Base-by-base conservation (phyloP, 495 filamentous ascomycete genomes). In the Bacidia rubella region DNA sequence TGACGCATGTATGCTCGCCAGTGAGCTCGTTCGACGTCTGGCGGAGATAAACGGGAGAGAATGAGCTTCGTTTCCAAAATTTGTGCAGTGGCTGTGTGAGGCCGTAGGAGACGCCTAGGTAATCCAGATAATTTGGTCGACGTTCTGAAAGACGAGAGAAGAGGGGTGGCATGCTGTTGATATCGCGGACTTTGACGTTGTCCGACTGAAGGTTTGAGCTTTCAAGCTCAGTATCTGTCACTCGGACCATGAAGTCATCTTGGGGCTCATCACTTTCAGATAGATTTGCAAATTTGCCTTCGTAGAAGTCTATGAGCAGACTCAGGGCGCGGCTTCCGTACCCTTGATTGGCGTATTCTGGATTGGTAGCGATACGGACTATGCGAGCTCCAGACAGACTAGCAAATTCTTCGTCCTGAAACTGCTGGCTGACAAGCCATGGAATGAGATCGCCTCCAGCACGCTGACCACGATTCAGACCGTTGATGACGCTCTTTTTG, bases 401-500 rank as follows among this genome's bases (percentile, higher is more conserved):
- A 22, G 92, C 92, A 59, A 99, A 99, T 51, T 94, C 86, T 57
- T 94, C 87, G 60, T 99, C 93, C 63, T 97, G 93, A 70, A 95
- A 99, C 66, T 99, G 93, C 64, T 97, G 92, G 64, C 86, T 90
- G 50, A 99, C 86, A 40, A 97, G 77, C 93, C 93, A 99, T 1
- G 93, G 93, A 48, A 99, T 99, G 43, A 99, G 71, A 65, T 99
- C 93, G 54, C 93, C 93, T 20, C 89, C 85, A 9, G 90, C 86
- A 48, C 94, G 75, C 63, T 89, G 85, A 22, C 93, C 93, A 59
- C 93, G 79, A 62, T 83, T 88, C 54, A 99, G 68, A 61, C 84
- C 82, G 66, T 87, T 90, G 43, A 94, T 73, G 1, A 99, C 89
- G 63, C 86, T 95, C 58, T 95, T 81, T 56, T 80, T 82, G 71